phyloP scores from a whole-genome alignment of 2,329 filamentous ascomycete species.

The Chaetomium sp. region DNA sequence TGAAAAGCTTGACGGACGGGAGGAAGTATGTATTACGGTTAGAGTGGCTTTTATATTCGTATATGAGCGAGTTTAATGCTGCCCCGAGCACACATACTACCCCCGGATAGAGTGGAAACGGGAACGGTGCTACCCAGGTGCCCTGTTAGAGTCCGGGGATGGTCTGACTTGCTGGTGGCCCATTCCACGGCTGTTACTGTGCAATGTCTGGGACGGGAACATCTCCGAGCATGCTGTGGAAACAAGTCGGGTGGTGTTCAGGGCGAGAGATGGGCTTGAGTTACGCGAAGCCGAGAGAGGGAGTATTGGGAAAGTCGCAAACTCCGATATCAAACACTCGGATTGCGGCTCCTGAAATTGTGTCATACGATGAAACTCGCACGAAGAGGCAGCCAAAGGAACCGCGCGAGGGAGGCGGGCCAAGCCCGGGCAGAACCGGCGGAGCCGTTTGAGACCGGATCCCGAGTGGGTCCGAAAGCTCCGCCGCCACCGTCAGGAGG shows the following conservation, averaged over 20 bases:
- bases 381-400: neutral
- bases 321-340: neutral
- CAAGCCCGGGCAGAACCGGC: neutral
- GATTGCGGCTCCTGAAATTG: neutral
- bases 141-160: neutral
- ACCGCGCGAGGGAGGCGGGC: slow-evolving; percentile 1
- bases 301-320: neutral
- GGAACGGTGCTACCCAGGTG: neutral
- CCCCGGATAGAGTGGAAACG: neutral
- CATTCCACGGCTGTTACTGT: neutral
- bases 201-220: neutral
- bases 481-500: neutral
- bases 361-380: neutral
- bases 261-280: neutral
- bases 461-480: neutral
- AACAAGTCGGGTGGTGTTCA: neutral
- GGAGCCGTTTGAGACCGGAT: neutral
- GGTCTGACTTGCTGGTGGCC: neutral
- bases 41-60: neutral
- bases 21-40: neutral
- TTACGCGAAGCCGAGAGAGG: neutral
- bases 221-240: neutral
- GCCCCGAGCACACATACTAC: neutral
- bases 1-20: neutral
- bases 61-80: slow-evolving; percentile 5